Evolutionary conservation across 495 filamentous ascomycete species (phyloP), one percentile per base, ranked within the genome.

Genomic region (Penicillium pancosmium): DNA sequence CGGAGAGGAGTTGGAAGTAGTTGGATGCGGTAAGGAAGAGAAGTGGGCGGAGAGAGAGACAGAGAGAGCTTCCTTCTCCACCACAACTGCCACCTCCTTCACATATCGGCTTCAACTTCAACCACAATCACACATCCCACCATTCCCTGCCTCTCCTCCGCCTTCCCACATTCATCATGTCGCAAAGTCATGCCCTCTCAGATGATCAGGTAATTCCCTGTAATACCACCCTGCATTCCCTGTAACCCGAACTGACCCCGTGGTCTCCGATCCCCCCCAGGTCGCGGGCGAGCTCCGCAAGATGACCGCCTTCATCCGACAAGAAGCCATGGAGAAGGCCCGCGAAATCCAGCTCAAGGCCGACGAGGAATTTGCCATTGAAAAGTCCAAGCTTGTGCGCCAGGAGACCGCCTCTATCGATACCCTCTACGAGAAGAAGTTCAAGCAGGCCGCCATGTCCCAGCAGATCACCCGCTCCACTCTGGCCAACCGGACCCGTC

Each of bases 221-320:
- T 27, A 10, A 31, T 35, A 18, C 31, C 27, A 41, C 55, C 36
- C 49, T 35, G 11, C 46, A 7, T 5, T 27, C 10, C 19, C 7
- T 25, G 9, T 5, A 23, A 7, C 46, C 21, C 9, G 19, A 19
- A 48, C 21, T 13, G 25, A 25, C 55, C 47, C 43, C 38, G 51
- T 58, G 54, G 63, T 40, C 36, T 40, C 64, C 66, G 46, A 61
- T 59, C 43, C 55, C 62, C 33, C 21, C 15, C 64, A 97, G 93
- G 93, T 99, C 78, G 84, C 87, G 70, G 84, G 85, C 74, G 95
- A 99, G 84, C 91, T 99, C 73, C 91, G 88, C 81, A 99, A 99
- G 83, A 99, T 99, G 95, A 98, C 95, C 47, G 91, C 93, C 73
- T 99, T 99, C 89, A 99, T 99, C 86, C 89, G 89, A 72, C 93